These are phyloP conservation scores for Phytopythium vexans DNA, from an alignment of 352 stramenopile genomes.

Conservation along the genomic window DNA sequence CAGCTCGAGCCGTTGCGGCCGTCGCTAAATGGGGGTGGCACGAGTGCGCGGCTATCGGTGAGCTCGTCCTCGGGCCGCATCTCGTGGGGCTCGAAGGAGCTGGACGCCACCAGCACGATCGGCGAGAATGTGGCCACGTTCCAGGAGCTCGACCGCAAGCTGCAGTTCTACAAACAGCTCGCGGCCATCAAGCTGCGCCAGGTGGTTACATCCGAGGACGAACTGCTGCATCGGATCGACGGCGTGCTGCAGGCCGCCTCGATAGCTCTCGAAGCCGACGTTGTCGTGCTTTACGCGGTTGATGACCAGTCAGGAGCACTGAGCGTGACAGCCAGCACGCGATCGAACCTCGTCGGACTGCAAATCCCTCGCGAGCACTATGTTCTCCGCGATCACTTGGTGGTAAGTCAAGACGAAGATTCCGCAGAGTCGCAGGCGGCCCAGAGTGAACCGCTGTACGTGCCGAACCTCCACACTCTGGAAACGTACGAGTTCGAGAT, in stretches of 20 bases:
- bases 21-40: constrained; percentile 10
- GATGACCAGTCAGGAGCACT: constrained; percentile 27
- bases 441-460: constrained; percentile 13
- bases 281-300: constrained; percentile 53
- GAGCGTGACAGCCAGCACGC: constrained; percentile 53
- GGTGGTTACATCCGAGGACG: constrained; percentile 35
- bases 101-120: constrained; percentile 32
- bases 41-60: constrained; percentile 21
- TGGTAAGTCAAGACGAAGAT: no score
- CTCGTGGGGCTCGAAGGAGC: constrained; percentile 35
- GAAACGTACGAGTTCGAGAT: constrained; percentile 30
- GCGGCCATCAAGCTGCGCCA: constrained; percentile 45
- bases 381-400: constrained; percentile 36
- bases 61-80: constrained; percentile 40
- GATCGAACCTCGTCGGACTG: constrained; percentile 34
- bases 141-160: constrained; percentile 34
- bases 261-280: constrained; percentile 39
- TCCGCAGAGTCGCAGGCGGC: no score
- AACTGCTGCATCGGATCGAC: constrained; percentile 41
- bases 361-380: constrained; percentile 49
- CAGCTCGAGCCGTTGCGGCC: constrained; percentile 61
- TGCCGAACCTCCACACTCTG: constrained; percentile 39
- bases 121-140: constrained; percentile 32
- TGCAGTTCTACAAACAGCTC: constrained; percentile 61
- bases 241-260: constrained; percentile 34